A percentile compares a stretch with the other conserved stretches of the same genome.
Conservation (phyloP, 116 monocot species). For the Phalaenopsis hybrid region DNA sequence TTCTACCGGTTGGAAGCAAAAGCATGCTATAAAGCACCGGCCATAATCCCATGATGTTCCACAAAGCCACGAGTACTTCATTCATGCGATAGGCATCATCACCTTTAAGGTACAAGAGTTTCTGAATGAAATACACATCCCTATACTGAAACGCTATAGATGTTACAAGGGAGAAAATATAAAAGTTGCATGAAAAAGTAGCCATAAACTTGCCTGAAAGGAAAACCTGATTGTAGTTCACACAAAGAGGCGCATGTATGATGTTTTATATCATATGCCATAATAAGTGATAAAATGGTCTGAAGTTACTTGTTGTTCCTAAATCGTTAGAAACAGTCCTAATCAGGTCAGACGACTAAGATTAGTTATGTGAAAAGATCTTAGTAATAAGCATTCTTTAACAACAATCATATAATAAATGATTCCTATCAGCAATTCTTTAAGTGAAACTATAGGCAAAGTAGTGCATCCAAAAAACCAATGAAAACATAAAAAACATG, state of each 20-base stretch:
- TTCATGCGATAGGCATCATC: conserved; percentile 92
- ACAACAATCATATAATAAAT: too few species aligned
- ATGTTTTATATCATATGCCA: not conserved
- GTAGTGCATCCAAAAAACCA: too few species aligned
- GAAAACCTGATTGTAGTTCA: not conserved
- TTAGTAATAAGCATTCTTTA: too few species aligned
- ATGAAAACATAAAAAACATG: too few species aligned
- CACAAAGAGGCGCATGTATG: not conserved
- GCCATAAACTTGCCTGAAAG: not conserved
- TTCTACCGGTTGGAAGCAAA: conserved; percentile 77
- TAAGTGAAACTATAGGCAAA: too few species aligned
- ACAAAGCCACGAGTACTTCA: conserved; percentile 77
- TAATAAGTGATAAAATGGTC: not conserved
- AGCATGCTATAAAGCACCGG: conserved; percentile 85
- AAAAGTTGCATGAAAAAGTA: not conserved
- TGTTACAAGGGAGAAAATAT: not conserved
- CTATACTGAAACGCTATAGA: conserved; percentile 37
- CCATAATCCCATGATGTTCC: conserved; percentile 94
- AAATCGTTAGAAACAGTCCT: not conserved
- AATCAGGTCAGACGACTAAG: too few species aligned
- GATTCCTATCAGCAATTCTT: too few species aligned
- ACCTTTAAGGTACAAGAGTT: conserved; percentile 68
- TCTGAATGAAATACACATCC: conserved; percentile 82
- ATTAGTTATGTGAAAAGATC: too few species aligned
- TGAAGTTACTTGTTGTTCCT: not conserved